phyloP scores from a whole-genome alignment of 1,284 basidiomycete species.

The Gomphus bonarii region DNA sequence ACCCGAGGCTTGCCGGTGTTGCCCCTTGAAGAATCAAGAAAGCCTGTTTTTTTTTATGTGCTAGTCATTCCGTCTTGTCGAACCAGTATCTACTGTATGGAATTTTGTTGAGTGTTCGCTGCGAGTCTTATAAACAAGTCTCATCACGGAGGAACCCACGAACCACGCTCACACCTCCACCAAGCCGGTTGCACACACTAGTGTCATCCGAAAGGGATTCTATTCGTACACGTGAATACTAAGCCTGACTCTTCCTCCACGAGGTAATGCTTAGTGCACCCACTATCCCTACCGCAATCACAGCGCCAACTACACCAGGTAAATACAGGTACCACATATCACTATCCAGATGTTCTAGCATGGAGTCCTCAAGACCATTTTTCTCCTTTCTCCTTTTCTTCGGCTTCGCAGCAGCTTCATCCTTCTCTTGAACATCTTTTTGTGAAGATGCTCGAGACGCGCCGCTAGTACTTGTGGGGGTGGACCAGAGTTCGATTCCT shows the following conservation, averaged over 20 bases:
- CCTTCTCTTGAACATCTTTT: constrained; percentile 27
- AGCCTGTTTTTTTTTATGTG: too few species aligned
- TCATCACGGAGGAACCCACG: too few species aligned
- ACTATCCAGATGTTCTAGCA: constrained; percentile 40
- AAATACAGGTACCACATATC: constrained; percentile 68
- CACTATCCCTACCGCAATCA: constrained; percentile 68
- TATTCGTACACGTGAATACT: neutral
- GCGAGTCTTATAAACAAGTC: too few species aligned
- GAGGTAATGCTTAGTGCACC: constrained; percentile 65
- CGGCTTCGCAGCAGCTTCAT: constrained; percentile 38
- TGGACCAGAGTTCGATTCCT: constrained; percentile 6
- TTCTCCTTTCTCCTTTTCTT: constrained; percentile 26
- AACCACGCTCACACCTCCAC: too few species aligned
- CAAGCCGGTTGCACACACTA: neutral
- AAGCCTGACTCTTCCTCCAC: constrained; percentile 53
- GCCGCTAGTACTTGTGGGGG: constrained; percentile 9
- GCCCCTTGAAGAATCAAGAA: too few species aligned
- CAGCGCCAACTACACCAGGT: constrained; percentile 65
- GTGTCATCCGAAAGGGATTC: neutral
- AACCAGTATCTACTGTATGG: too few species aligned
- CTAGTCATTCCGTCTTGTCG: too few species aligned
- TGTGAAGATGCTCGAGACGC: constrained; percentile 11
- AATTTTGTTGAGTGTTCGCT: too few species aligned
- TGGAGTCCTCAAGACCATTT: constrained; percentile 18
- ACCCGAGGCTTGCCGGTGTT: too few species aligned